Base-by-base conservation (phyloP, 2,329 filamentous ascomycete genomes). In the Apiospora phragmitis region DNA sequence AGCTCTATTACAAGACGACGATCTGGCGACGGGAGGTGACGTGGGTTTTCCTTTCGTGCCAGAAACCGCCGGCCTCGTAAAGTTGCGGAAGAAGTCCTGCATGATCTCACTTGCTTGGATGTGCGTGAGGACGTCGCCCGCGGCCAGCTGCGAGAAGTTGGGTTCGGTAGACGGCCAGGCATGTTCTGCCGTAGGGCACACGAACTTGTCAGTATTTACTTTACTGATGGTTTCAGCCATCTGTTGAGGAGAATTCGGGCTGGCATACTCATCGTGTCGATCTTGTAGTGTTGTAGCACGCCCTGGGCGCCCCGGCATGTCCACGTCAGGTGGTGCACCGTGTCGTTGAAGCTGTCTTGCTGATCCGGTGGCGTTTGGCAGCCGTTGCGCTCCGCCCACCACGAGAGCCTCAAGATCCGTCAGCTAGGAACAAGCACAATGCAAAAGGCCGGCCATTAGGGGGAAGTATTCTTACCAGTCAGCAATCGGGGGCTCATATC, bases 121-220 rank as follows among this genome's bases (percentile, higher is more conserved):
- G 49, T 82, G 79, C 6, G 83, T 81, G 1, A 84, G 83, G 0
- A 77, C 77, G 69, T 84, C 79, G 0, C 78, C 80, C 3, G 81
- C 80, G 0, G 81, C 78, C 21, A 82, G 73, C 73, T 85, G 83
- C 8, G 82, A 83, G 69, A 85, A 80, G 74, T 85, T 86, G 65
- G 80, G 79, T 65, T 83, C 80, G 4, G 81, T 84, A 29, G 83
- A 84, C 6, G 84, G 80, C 84, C 85, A 86, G 69, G 79, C 80
- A 71, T 86, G 84, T 21, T 82, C 79, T 81, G 32, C n/a, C 26
- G 12, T 38, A 21, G 18, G n/a, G 14, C 16, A 65, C 29, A 59
- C 59, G 21, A 68, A 65, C 12, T 51, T 59, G 51, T 59, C 51
- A 68, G 55, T 14, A 14, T 11, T 9, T 16, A 14, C 18, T 9